phyloP scores from a whole-genome alignment of 2,329 filamentous ascomycete genomes.

The Saccharata proteae region DNA sequence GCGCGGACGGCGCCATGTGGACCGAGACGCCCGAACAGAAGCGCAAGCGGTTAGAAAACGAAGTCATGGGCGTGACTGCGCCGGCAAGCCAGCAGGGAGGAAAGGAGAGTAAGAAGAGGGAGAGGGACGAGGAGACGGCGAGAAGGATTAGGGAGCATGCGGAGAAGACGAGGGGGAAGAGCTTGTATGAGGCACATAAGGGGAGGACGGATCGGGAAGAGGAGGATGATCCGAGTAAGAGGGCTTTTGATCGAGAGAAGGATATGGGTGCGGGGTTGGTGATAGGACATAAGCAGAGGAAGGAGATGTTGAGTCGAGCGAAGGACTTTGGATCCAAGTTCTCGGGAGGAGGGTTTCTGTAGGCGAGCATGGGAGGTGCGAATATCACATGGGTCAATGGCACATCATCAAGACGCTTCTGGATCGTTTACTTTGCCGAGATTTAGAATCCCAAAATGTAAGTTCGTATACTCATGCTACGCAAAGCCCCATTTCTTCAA shows the following conservation, averaged over 20 bases:
- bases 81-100: slow-evolving; percentile 20
- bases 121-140: slow-evolving; percentile 33
- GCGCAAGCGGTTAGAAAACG: slow-evolving; percentile 63
- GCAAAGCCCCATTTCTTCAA: no score
- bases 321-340: slow-evolving; percentile 75
- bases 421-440: no score
- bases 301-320: slow-evolving; percentile 67
- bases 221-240: slow-evolving; percentile 74
- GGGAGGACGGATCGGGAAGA: slow-evolving; percentile 43
- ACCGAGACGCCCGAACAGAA: slow-evolving; percentile 87
- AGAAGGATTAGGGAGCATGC: slow-evolving; percentile 45
- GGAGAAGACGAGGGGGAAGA: slow-evolving; percentile 31
- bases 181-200: slow-evolving; percentile 35
- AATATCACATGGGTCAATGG: no score
- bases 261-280: slow-evolving; percentile 71
- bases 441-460: no score
- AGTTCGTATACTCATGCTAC: no score
- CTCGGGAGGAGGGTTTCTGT: slow-evolving; percentile 55
- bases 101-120: slow-evolving; percentile 17
- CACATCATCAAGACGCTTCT: no score
- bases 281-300: slow-evolving; percentile 60
- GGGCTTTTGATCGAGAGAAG: slow-evolving; percentile 84
- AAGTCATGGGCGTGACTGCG: slow-evolving; percentile 61
- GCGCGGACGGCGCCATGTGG: slow-evolving; percentile 56
- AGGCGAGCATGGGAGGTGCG: no score